phyloP scores from a whole-genome alignment of 139 green algal species.

The Gonium pectorale region DNA sequence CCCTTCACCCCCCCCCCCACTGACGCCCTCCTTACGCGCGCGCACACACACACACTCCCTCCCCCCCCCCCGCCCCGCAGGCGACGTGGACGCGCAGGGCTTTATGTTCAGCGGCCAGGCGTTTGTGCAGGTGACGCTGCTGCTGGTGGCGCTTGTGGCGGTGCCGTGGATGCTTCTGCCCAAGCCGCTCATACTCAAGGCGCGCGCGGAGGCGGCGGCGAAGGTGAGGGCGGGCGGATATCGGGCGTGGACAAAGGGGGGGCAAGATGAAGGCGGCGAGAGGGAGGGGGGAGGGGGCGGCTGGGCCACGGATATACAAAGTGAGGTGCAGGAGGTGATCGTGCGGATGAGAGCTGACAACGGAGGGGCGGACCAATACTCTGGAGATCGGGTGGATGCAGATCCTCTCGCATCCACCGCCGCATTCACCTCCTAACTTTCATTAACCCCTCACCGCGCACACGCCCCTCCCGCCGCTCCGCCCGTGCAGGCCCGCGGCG shows the following conservation, averaged over 20 bases:
- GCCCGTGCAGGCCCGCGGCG: not conserved
- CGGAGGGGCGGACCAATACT: too few relatives aligned
- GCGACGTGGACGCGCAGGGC: constrained; percentile 28
- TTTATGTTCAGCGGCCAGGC: constrained; percentile 72
- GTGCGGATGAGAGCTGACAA: too few relatives aligned
- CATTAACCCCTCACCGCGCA: too few relatives aligned
- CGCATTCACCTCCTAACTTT: not conserved
- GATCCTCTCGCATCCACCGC: too few relatives aligned
- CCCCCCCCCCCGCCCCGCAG: not conserved
- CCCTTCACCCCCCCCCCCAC: not conserved
- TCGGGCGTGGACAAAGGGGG: too few relatives aligned
- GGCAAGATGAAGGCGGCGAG: too few relatives aligned
- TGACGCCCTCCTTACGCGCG: not conserved
- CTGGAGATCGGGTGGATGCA: too few relatives aligned
- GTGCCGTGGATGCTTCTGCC: constrained; percentile 98
- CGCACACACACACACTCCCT: too few relatives aligned
- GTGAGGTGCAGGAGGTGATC: too few relatives aligned
- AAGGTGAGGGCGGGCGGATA: not conserved
- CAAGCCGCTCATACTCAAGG: constrained; percentile 96
- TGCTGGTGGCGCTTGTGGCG: constrained; percentile 85
- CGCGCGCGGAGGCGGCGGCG: constrained; percentile 72
- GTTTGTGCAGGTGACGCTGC: constrained; percentile 84
- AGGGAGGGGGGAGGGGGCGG: too few relatives aligned
- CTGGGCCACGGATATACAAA: too few relatives aligned
- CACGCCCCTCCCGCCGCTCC: not conserved